Evolutionary conservation across 2,329 filamentous ascomycete species (phyloP).

Genomic region (Scortechinia acanthostroma): DNA sequence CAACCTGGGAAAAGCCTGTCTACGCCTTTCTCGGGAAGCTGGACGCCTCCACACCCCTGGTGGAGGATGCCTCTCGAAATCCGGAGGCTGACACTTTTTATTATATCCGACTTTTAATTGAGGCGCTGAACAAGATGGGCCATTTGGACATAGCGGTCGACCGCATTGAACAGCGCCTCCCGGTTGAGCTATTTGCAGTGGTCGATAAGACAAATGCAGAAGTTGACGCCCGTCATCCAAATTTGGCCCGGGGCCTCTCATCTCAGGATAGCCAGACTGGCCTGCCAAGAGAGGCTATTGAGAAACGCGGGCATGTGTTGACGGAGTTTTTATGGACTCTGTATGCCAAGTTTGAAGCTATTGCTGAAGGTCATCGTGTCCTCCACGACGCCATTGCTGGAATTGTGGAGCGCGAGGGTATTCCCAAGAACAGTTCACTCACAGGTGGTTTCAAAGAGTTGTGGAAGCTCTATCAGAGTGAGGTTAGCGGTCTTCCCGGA

Average conservation of each 20-base stretch:
- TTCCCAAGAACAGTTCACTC: constrained; percentile 54
- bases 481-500: constrained; percentile 87
- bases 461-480: constrained; percentile 96
- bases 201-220: constrained; percentile 93
- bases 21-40: constrained; percentile 51
- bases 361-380: constrained; percentile 88
- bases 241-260: constrained; percentile 55
- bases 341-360: constrained; percentile 94
- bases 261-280: constrained; percentile 41
- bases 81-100: constrained; percentile 92
- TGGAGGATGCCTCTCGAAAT: constrained; percentile 86
- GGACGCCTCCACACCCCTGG: constrained; percentile 52
- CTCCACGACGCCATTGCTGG: constrained; percentile 87
- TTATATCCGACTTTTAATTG: constrained; percentile 81
- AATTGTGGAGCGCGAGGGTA: constrained; percentile 75
- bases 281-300: constrained; percentile 61
- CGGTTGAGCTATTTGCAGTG: constrained; percentile 86
- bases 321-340: constrained; percentile 86
- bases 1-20: constrained; percentile 38
- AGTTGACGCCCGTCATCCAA: constrained; percentile 87
- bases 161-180: constrained; percentile 83
- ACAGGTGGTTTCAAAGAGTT: constrained; percentile 89
- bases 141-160: constrained; percentile 80
- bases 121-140: constrained; percentile 83
- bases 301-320: constrained; percentile 76